These are phyloP conservation scores for Claviceps maximensis DNA, from an alignment of 2,329 filamentous ascomycete species.

Conservation along the genomic window DNA sequence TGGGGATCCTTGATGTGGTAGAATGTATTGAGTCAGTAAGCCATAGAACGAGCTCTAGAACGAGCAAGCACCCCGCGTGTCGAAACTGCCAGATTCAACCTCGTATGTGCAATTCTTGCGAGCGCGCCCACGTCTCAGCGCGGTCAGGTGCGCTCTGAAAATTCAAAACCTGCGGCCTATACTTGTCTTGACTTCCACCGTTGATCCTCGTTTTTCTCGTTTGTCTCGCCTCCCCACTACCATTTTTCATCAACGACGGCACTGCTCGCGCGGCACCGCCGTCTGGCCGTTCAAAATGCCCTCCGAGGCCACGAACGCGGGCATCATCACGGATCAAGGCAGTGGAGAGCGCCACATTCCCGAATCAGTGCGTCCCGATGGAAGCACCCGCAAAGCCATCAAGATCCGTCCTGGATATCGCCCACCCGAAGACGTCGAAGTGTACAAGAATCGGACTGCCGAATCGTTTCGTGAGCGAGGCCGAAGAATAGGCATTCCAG, in stretches of 20 bases:
- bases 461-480: slow-evolving; percentile 71
- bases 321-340: slow-evolving; percentile 61
- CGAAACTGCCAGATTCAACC: background rate
- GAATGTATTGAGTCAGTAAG: background rate
- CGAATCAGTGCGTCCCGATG: slow-evolving; percentile 73
- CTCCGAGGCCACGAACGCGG: slow-evolving; percentile 44
- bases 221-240: too few species aligned
- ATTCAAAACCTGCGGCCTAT: background rate
- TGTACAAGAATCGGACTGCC: slow-evolving; percentile 88
- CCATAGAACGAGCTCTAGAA: too few species aligned
- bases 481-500: slow-evolving; percentile 51
- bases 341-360: slow-evolving; percentile 84
- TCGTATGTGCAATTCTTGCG: background rate
- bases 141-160: background rate
- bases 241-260: background rate
- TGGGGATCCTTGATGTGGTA: background rate
- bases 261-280: background rate
- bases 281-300: slow-evolving; percentile 25
- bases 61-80: background rate
- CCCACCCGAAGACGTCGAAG: slow-evolving; percentile 87
- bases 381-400: slow-evolving; percentile 86
- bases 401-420: slow-evolving; percentile 86
- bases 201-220: background rate
- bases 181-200: background rate
- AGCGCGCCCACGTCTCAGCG: background rate